Conservation (phyloP, 805 yeast genomes). For the Clavispora carvajalis region DNA sequence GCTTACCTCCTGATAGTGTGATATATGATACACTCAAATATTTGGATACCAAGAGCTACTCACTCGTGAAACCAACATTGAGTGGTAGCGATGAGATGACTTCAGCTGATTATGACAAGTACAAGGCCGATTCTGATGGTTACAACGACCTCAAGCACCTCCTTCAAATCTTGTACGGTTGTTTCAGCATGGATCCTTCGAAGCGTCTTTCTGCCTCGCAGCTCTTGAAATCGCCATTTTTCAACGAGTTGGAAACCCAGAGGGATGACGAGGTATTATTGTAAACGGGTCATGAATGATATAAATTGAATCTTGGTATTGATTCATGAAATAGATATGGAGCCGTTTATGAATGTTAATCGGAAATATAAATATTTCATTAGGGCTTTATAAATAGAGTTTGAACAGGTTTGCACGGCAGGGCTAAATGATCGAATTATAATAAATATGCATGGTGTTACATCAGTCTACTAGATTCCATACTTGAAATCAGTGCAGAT, state of each 20-base stretch:
- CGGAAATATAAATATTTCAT: neutral
- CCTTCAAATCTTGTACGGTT: conserved; percentile 50
- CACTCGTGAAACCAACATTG: conserved; percentile 21
- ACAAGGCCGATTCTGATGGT: conserved; percentile 19
- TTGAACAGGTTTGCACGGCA: neutral
- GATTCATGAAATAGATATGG: no score
- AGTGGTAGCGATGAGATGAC: conserved; percentile 11
- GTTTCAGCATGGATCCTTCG: conserved; percentile 54
- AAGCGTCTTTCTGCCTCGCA: conserved; percentile 56
- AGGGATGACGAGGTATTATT: conserved; percentile 31
- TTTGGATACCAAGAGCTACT: conserved; percentile 38
- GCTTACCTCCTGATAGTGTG: conserved; percentile 69
- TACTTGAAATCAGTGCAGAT: conserved; percentile 3
- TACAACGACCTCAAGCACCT: conserved; percentile 42
- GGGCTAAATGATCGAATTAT: neutral
- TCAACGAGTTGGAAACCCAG: conserved; percentile 36
- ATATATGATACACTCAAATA: conserved; percentile 57
- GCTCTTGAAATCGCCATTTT: conserved; percentile 54
- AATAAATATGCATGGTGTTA: neutral
- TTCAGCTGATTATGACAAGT: conserved; percentile 10
- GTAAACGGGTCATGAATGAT: conserved; percentile 3
- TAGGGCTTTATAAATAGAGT: no score
- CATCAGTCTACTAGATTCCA: neutral
- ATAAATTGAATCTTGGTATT: no score
- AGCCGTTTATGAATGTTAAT: no score